Evolutionary conservation across 345 rosid species (phyloP).

Genomic region (Clarkia xantiana): DNA sequence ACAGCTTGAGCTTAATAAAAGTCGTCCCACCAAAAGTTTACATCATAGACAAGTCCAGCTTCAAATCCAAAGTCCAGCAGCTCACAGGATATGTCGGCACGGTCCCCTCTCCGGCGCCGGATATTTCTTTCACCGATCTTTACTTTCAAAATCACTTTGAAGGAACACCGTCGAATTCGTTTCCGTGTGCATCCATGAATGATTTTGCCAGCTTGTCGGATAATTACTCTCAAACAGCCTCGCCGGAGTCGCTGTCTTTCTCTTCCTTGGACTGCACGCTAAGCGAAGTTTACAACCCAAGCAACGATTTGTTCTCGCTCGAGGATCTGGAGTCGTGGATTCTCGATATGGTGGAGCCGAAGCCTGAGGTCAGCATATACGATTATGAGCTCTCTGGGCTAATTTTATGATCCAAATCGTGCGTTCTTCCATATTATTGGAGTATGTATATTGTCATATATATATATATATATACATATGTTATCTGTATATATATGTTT

Average conservation of each 20-base stretch:
- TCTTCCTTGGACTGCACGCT: too few relatives aligned
- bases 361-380: slow-evolving; percentile 15
- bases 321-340: slow-evolving; percentile 15
- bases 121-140: not conserved
- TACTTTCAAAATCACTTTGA: too few relatives aligned
- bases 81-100: slow-evolving; percentile 19
- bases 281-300: not conserved
- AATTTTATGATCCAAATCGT: slow-evolving; percentile 2
- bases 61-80: slow-evolving; percentile 26
- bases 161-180: too few relatives aligned
- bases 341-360: slow-evolving; percentile 5
- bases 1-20: slow-evolving; percentile 11
- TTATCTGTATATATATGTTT: not conserved
- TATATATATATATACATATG: not conserved
- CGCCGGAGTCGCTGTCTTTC: too few relatives aligned
- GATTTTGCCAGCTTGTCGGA: too few relatives aligned
- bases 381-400: slow-evolving; percentile 16
- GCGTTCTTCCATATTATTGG: too few relatives aligned
- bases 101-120: not conserved
- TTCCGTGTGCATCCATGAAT: too few relatives aligned
- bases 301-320: not conserved
- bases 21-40: slow-evolving; percentile 22
- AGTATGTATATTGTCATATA: not conserved
- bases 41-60: slow-evolving; percentile 16
- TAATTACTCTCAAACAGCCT: too few relatives aligned